Percentiles rank a stretch among this genome's conserved stretches.
Conservation (phyloP, 192 early-diverging fungal species). For the Jimgerdemannia lactiflua region DNA sequence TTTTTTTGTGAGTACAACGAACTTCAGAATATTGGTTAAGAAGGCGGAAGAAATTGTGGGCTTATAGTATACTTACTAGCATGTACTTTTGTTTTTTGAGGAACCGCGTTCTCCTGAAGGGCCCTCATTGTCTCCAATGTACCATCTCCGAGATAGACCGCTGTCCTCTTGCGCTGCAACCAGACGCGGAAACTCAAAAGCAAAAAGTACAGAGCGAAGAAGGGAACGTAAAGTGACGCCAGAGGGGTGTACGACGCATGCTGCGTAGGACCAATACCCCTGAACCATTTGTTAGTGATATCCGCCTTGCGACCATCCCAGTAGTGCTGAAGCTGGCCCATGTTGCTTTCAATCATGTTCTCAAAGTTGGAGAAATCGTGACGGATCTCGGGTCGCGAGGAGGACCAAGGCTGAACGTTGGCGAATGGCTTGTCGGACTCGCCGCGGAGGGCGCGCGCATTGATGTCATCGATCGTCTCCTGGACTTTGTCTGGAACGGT, state of each 20-base stretch:
- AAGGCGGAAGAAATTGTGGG: not conserved
- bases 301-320: constrained; percentile 2
- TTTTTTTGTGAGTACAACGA: not conserved
- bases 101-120: not conserved
- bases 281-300: not conserved
- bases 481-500: constrained; percentile 7
- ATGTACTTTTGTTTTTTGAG: not conserved
- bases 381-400: not conserved
- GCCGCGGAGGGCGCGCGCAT: constrained; percentile 8
- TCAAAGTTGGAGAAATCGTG: not conserved
- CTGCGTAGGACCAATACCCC: not conserved
- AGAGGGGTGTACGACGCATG: constrained; percentile 11
- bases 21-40: not conserved
- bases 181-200: constrained; percentile 9
- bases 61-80: not conserved
- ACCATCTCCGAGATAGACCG: constrained; percentile 13
- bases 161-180: constrained; percentile 10
- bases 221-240: constrained; percentile 7
- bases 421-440: constrained; percentile 2
- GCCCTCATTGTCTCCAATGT: constrained; percentile 10
- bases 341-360: not conserved
- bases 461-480: constrained; percentile 2
- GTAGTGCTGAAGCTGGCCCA: constrained; percentile 6
- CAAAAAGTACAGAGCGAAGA: constrained; percentile 10
- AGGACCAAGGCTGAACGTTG: not conserved